Percentiles rank a stretch among this genome's conserved stretches.
Conservation (phyloP, 257 asterid genomes). For the Haberlea rhodopensis region DNA sequence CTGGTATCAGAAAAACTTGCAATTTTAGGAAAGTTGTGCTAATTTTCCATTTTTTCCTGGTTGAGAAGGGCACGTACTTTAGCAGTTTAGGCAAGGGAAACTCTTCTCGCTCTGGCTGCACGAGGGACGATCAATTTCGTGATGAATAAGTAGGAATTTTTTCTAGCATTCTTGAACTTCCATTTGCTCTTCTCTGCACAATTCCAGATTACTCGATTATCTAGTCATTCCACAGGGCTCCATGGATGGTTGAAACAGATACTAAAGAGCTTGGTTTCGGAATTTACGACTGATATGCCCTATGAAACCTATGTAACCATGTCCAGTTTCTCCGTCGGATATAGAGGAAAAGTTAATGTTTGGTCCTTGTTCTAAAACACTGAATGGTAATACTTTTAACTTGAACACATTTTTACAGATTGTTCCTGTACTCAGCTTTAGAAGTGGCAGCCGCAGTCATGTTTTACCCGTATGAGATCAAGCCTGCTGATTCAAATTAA, state of each 20-base stretch:
- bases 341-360: background rate
- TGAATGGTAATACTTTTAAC: too few species aligned
- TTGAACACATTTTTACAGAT: too few species aligned
- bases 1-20: background rate
- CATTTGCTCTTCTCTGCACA: too few species aligned
- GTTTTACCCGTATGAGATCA: background rate
- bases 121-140: conserved; percentile 75
- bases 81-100: conserved; percentile 80
- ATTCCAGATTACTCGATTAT: background rate
- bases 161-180: background rate
- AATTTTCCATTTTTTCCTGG: too few species aligned
- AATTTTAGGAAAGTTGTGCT: too few species aligned
- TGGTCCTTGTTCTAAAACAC: too few species aligned
- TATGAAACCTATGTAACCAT: background rate
- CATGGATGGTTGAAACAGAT: conserved; percentile 94
- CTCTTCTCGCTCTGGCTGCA: conserved; percentile 72
- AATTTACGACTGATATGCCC: conserved; percentile 43
- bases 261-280: conserved; percentile 92
- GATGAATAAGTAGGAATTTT: conserved; percentile 44
- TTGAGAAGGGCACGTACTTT: too few species aligned
- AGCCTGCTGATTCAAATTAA: background rate
- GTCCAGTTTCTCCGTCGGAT: background rate
- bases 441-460: background rate
- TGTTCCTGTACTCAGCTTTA: too few species aligned
- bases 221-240: conserved; percentile 53